phyloP scores from a whole-genome alignment of 352 stramenopile genomes.

The Globisporangium cylindrosporum region DNA sequence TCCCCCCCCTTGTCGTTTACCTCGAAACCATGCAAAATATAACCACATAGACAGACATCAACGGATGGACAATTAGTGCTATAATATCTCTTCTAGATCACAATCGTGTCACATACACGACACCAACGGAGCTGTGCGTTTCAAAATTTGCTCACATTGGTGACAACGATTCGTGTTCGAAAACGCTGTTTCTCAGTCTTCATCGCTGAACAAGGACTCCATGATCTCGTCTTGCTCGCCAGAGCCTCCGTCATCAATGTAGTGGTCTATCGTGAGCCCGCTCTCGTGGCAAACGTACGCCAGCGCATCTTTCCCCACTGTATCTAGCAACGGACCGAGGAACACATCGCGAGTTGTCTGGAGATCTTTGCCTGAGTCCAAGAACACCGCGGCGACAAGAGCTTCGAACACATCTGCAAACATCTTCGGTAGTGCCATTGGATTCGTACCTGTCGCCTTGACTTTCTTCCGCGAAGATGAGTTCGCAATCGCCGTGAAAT shows the following conservation, averaged over 20 bases:
- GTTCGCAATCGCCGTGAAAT: constrained; percentile 1
- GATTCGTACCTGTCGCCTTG: constrained; percentile 28
- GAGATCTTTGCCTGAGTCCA: constrained; percentile 74
- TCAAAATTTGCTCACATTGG: neutral
- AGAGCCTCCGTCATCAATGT: constrained; percentile 10
- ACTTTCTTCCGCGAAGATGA: constrained; percentile 15
- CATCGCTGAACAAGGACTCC: constrained; percentile 23
- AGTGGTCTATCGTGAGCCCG: constrained; percentile 38
- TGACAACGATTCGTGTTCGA: neutral
- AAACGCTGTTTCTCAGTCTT: neutral
- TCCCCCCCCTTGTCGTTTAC: neutral
- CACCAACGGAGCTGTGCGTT: neutral
- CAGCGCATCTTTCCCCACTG: constrained; percentile 66
- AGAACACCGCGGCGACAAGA: constrained; percentile 82
- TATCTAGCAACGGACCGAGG: constrained; percentile 68
- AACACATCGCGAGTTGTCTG: constrained; percentile 79
- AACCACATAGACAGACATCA: too few species aligned
- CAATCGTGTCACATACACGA: neutral
- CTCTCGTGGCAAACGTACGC: constrained; percentile 76
- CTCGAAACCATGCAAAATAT: neutral
- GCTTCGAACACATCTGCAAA: constrained; percentile 88
- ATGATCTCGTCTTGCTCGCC: constrained; percentile 23
- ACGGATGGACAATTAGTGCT: too few species aligned
- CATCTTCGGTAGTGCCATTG: constrained; percentile 72
- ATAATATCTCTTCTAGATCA: too few species aligned